These are phyloP conservation scores for Colletotrichum ledebouriae DNA, from an alignment of 2,329 filamentous ascomycete genomes.

Conservation along the genomic window DNA sequence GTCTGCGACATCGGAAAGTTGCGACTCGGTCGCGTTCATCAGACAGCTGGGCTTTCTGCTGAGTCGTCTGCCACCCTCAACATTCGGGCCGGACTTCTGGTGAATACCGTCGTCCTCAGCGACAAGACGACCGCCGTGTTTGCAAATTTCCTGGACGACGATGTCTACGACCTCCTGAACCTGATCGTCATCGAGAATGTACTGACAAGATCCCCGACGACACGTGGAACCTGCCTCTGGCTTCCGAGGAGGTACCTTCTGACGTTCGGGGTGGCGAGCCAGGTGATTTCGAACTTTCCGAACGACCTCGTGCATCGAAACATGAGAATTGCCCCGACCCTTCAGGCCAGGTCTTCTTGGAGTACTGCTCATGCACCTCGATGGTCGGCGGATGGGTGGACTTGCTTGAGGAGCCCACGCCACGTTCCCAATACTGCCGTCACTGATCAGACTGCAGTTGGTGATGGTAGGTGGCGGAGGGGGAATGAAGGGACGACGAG, in stretches of 20 bases:
- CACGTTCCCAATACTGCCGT: slow-evolving; percentile 3
- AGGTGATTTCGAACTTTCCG: slow-evolving; percentile 23
- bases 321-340: slow-evolving; percentile 1
- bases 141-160: slow-evolving; percentile 26
- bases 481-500: slow-evolving; percentile 4
- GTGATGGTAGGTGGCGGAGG: slow-evolving; percentile 28
- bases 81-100: neutral
- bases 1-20: slow-evolving; percentile 46
- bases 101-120: neutral
- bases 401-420: slow-evolving; percentile 16
- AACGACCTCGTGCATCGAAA: slow-evolving; percentile 16
- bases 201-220: slow-evolving; percentile 17
- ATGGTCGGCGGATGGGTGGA: slow-evolving; percentile 16
- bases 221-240: neutral
- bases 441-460: slow-evolving; percentile 33
- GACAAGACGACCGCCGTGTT: neutral
- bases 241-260: neutral
- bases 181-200: slow-evolving; percentile 20
- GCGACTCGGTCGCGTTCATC: slow-evolving; percentile 46
- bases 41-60: slow-evolving; percentile 29
- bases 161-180: slow-evolving; percentile 34
- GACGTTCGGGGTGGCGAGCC: neutral
- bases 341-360: neutral
- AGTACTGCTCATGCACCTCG: slow-evolving; percentile 23
- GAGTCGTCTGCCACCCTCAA: neutral